Percentiles rank a stretch among this genome's conserved stretches.
phyloP scores from a whole-genome alignment of 169 alveolate genomes.

The Hepatocystis sp. region DNA sequence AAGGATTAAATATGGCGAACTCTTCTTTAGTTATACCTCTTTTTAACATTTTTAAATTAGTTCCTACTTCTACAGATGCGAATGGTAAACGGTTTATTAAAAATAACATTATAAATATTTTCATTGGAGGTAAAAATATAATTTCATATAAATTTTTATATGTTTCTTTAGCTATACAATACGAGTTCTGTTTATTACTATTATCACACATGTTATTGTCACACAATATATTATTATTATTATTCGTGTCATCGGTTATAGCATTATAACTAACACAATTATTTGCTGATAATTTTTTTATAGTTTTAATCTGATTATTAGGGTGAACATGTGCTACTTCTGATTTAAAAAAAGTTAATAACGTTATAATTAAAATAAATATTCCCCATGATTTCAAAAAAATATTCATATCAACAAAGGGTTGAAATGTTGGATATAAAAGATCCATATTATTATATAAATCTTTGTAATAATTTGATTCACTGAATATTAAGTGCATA shows the following conservation, averaged over 20 bases:
- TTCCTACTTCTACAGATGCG: conserved; percentile 80
- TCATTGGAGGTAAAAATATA: conserved; percentile 78
- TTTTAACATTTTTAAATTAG: conserved; percentile 81
- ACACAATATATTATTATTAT: conserved; percentile 13
- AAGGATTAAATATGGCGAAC: conserved; percentile 79
- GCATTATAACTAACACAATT: neutral
- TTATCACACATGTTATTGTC: too few relatives aligned
- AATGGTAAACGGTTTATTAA: conserved; percentile 78
- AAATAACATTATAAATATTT: conserved; percentile 69
- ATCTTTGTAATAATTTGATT: conserved; percentile 34
- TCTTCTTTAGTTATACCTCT: conserved; percentile 83
- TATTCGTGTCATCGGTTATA: neutral
- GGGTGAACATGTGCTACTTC: conserved; percentile 11
- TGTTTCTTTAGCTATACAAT: conserved; percentile 68
- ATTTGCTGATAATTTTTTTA: neutral
- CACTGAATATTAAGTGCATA: conserved; percentile 52
- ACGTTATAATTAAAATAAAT: conserved; percentile 76
- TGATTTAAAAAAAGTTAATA: conserved; percentile 62
- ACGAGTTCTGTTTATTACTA: too few relatives aligned
- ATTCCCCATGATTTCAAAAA: conserved; percentile 82
- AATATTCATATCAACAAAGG: conserved; percentile 80
- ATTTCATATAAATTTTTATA: conserved; percentile 71
- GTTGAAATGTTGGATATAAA: conserved; percentile 46
- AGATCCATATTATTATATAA: conserved; percentile 15
- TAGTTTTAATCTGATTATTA: neutral